Evolutionary conservation across 257 asterid genomes (phyloP), one percentile per base, ranked within the genome.

Genomic region (Ocimum tenuiflorum): DNA sequence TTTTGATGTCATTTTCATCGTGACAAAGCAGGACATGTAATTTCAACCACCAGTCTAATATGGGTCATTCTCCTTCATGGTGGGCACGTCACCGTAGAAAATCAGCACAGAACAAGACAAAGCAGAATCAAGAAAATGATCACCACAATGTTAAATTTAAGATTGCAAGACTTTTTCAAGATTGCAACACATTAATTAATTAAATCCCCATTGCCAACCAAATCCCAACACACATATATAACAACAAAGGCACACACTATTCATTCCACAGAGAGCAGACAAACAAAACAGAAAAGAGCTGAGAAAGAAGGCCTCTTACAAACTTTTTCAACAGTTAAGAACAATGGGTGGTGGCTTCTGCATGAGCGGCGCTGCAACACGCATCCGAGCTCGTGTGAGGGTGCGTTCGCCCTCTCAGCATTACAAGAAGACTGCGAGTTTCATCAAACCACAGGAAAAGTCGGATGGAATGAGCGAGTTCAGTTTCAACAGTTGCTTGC

Each of bases 61-160:
- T 5, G 74, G 54, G 70, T 75, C 81, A 35, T 73, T 59, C 56
- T 43, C 65, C 65, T 73, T 81, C 68, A 77, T 82, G 95, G 68
- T 47, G 73, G 69, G 81, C 97, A 90, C 89, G 91, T 85, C 84
- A 73, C 77, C 75, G 39, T 71, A 39, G 79, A 80, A 27, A 81
- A 73, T 67, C 49, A 20, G 13, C 36, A 48, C 36, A 60, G 77
- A 59, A 76, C 46, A 69, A 54, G 67, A 75, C 79, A 74, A 59
- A 68, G 18, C 29, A 66, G 35, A 67, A 36, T 58, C 68, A 69
- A 77, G 72, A 77, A 64, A 77, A 79, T 73, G 79, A 56, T 65
- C 67, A 60, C 70, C 78, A 77, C 63, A 71, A 79, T 78, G 66
- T 75, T 53, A 6, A 1, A 4, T 27, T 27, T 53, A 24, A 38